Evolutionary conservation across 2,329 filamentous ascomycete genomes (phyloP).

Genomic region (Graphium sp.): DNA sequence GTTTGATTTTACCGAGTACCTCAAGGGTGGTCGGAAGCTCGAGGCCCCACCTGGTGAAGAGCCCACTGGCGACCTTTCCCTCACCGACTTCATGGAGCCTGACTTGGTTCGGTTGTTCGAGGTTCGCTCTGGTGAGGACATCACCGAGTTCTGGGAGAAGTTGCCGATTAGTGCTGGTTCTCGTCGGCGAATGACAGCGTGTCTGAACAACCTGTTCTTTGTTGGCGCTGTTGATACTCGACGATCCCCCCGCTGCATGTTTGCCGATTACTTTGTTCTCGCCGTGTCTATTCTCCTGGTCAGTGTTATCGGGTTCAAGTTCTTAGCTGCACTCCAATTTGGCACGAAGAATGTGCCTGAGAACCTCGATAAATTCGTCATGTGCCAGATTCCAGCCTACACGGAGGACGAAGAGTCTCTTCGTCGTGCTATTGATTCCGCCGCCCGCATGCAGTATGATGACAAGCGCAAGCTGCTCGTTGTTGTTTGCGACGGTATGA

Average conservation of each 20-base stretch:
- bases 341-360: slow-evolving; percentile 81
- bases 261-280: slow-evolving; percentile 78
- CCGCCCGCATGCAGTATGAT: slow-evolving; percentile 89
- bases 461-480: slow-evolving; percentile 94
- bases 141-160: slow-evolving; percentile 68
- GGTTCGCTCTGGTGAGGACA: slow-evolving; percentile 56
- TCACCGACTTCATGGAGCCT: slow-evolving; percentile 67
- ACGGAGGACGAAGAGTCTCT: slow-evolving; percentile 97
- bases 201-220: slow-evolving; percentile 89
- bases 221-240: slow-evolving; percentile 83
- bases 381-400: slow-evolving; percentile 93
- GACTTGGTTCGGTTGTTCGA: slow-evolving; percentile 64
- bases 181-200: slow-evolving; percentile 57
- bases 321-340: slow-evolving; percentile 90
- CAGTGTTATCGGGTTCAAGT: slow-evolving; percentile 83
- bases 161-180: slow-evolving; percentile 39
- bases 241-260: slow-evolving; percentile 70
- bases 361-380: slow-evolving; percentile 95
- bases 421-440: slow-evolving; percentile 90
- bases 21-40: slow-evolving; percentile 54
- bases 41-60: slow-evolving; percentile 35
- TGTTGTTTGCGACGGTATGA: slow-evolving; percentile 95
- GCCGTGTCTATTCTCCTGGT: slow-evolving; percentile 69
- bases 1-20: slow-evolving; percentile 80
- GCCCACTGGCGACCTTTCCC: slow-evolving; percentile 25